Base-by-base conservation (phyloP, 2,329 filamentous ascomycete genomes). In the Colletotrichum costaricense region DNA sequence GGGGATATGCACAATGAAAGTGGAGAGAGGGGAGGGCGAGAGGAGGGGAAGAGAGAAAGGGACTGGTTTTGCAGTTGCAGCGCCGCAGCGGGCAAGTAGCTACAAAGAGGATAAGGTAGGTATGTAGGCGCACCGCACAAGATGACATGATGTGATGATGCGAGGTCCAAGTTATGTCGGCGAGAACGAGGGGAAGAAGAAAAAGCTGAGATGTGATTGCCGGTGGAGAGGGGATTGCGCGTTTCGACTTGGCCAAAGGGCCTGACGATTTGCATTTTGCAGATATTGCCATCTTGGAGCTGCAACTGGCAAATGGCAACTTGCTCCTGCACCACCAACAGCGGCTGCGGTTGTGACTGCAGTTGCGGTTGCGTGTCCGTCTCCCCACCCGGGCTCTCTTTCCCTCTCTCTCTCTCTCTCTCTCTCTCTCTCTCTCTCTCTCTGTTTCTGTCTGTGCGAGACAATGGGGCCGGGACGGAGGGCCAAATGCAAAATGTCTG, bases 171-270 rank as follows among this genome's bases (percentile, higher is more conserved):
- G 55, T 28, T 28, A 28, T n/a, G 38, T 64, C 46, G 35, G 62
- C 22, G 11, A 30, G 24, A 35, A 42, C 38, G 38, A 42, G 38
- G 38, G 5, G 38, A 19, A 19, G 38, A 7, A 19, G 38, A 11
- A 35, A 63, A 64, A 73, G 66, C 42, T 63, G 70, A 73, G 38
- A 73, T 69, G 54, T 73, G 66, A 73, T 55, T 64, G 66, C 26
- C 24, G 8, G 59, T 63, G 59, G 60, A 38, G 66, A 49, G 42
- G 16, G 42, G 56, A 54, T 57, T 70, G 67, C 62, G 62, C 46
- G 56, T 71, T 63, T 62, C 62, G 60, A 38, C 60, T 52, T 49
- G 6, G 35, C 42, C 19, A 19, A 49, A 49, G 42, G 16, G 42
- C 19, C 19, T 49, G 42, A 19, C 19, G 42, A 22, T 49, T 49